phyloP scores from a whole-genome alignment of 78 protist genomes.

The Dictyostelium intermedium region DNA sequence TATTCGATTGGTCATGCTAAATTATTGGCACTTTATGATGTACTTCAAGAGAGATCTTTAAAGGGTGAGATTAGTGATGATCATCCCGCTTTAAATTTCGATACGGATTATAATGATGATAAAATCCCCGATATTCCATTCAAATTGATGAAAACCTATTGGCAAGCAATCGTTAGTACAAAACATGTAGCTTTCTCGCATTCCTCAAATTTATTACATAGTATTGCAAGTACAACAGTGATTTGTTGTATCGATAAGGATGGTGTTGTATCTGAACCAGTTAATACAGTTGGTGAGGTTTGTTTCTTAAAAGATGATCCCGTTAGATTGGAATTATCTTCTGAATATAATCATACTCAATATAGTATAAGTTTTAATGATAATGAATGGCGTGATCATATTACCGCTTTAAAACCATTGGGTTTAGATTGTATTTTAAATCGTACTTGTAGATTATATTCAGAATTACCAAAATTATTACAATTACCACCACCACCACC shows the following conservation, averaged over 20 bases:
- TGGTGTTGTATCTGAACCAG: conserved; percentile 79
- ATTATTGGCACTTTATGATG: conserved; percentile 69
- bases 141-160: conserved; percentile 49
- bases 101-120: conserved; percentile 35
- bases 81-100: conserved; percentile 71
- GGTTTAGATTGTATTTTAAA: conserved; percentile 76
- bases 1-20: conserved; percentile 72
- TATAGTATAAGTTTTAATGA: conserved; percentile 65
- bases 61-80: conserved; percentile 59
- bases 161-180: conserved; percentile 50
- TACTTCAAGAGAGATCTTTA: conserved; percentile 51
- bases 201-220: conserved; percentile 47
- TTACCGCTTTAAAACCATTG: conserved; percentile 71
- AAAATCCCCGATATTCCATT: conserved; percentile 50
- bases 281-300: conserved; percentile 44
- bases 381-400: conserved; percentile 59
- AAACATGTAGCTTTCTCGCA: conserved; percentile 77
- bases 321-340: conserved; percentile 48
- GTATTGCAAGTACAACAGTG: conserved; percentile 53
- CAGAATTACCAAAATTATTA: neutral
- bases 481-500: neutral
- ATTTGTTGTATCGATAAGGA: conserved; percentile 78
- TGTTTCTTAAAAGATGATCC: conserved; percentile 36
- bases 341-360: conserved; percentile 63
- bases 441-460: conserved; percentile 47